These are phyloP conservation scores for Colletotrichum limetticola DNA, from an alignment of 2,329 filamentous ascomycete genomes.

Conservation along the genomic window DNA sequence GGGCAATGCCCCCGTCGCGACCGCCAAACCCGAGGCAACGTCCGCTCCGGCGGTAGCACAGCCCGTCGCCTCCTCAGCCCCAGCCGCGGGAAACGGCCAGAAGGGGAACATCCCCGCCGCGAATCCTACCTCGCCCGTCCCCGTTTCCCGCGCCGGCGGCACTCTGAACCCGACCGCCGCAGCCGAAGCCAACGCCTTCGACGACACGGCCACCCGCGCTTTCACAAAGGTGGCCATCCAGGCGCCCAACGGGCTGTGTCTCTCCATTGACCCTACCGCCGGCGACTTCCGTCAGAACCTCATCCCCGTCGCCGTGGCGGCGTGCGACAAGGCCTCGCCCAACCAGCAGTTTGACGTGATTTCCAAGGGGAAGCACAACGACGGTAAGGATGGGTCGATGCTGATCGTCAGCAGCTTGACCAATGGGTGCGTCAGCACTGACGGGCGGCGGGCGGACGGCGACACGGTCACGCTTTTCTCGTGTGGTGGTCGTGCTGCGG, in stretches of 20 bases:
- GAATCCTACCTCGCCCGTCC: conserved; percentile 54
- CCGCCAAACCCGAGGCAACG: conserved; percentile 3
- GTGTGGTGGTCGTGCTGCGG: conserved; percentile 62
- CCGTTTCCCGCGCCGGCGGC: conserved; percentile 63
- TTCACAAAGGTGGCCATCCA: conserved; percentile 58
- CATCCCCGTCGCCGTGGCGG: conserved; percentile 58
- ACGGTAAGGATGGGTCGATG: conserved; percentile 50
- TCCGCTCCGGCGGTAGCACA: background rate
- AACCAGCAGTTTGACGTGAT: conserved; percentile 64
- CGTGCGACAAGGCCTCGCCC: conserved; percentile 52
- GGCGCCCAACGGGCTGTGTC: conserved; percentile 59
- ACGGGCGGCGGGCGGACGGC: conserved; percentile 52
- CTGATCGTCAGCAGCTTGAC: conserved; percentile 61
- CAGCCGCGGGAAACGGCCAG: conserved; percentile 8
- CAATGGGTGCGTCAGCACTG: conserved; percentile 63
- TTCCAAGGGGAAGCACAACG: conserved; percentile 60
- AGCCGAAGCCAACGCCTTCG: conserved; percentile 59
- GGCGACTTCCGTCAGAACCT: conserved; percentile 66
- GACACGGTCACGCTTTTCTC: conserved; percentile 63
- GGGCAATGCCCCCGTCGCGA: background rate
- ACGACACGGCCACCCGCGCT: conserved; percentile 57
- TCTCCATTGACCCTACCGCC: conserved; percentile 62
- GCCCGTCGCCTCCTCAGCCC: background rate
- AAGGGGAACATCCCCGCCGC: conserved; percentile 39
- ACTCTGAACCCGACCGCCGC: conserved; percentile 59